Conservation (phyloP, 1,139 yeast species). For the Debaryomyces fabryi region DNA sequence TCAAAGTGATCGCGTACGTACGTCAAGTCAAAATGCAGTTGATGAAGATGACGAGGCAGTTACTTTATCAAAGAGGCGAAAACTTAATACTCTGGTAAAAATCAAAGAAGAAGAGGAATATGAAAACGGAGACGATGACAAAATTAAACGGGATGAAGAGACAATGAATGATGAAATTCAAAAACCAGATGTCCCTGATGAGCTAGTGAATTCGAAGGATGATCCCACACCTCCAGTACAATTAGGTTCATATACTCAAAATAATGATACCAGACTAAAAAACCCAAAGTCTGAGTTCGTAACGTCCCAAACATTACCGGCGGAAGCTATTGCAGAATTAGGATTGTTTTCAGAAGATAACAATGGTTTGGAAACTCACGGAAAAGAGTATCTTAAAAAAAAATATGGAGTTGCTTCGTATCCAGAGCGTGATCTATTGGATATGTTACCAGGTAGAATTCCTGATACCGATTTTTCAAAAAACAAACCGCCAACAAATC, state of each 20-base stretch:
- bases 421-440: slow-evolving; percentile 77
- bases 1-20: slow-evolving; percentile 9
- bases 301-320: slow-evolving; percentile 68
- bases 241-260: slow-evolving; percentile 48
- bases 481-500: slow-evolving; percentile 80
- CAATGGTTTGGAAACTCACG: slow-evolving; percentile 57
- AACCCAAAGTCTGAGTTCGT: slow-evolving; percentile 84
- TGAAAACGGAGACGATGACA: slow-evolving; percentile 17
- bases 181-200: background rate
- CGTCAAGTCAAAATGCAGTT: slow-evolving; percentile 5
- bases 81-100: slow-evolving; percentile 6
- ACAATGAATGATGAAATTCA: slow-evolving; percentile 10
- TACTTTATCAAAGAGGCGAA: slow-evolving; percentile 18
- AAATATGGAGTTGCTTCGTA: slow-evolving; percentile 89
- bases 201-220: slow-evolving; percentile 25
- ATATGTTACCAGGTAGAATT: slow-evolving; percentile 80
- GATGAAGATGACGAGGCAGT: slow-evolving; percentile 18
- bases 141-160: slow-evolving; percentile 18
- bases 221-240: slow-evolving; percentile 50
- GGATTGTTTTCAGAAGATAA: slow-evolving; percentile 69
- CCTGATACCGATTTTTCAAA: slow-evolving; percentile 88
- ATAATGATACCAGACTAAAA: slow-evolving; percentile 61
- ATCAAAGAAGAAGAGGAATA: slow-evolving; percentile 16
- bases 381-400: slow-evolving; percentile 71
- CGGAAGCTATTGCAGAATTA: slow-evolving; percentile 61